Evolutionary conservation across 2,329 filamentous ascomycete genomes (phyloP).

Genomic region (Aspergillus cejpii): DNA sequence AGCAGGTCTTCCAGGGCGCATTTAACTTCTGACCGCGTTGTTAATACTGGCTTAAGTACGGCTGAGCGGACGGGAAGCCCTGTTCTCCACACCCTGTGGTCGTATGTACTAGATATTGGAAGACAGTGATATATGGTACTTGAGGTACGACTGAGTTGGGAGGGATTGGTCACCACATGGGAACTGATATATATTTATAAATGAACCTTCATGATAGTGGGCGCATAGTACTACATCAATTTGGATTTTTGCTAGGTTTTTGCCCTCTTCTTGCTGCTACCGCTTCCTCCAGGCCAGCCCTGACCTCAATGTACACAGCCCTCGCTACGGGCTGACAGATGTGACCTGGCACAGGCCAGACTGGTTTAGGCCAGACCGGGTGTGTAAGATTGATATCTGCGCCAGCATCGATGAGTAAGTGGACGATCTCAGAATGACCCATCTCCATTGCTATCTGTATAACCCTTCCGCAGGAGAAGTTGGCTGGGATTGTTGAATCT

Average conservation of each 20-base stretch:
- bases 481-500: slow-evolving; percentile 10
- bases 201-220: background rate
- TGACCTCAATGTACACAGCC: slow-evolving; percentile 4
- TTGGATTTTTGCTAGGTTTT: background rate
- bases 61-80: no score
- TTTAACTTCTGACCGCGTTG: no score
- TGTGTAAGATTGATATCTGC: slow-evolving; percentile 3
- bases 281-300: background rate
- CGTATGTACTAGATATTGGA: no score
- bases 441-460: slow-evolving; percentile 16
- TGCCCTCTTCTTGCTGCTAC: background rate
- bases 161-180: background rate
- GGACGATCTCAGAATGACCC: slow-evolving; percentile 1
- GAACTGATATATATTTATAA: background rate
- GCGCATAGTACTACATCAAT: background rate
- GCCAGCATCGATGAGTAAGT: background rate
- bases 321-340: slow-evolving; percentile 3
- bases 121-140: no score
- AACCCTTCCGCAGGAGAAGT: slow-evolving; percentile 13
- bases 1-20: no score
- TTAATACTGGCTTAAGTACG: no score
- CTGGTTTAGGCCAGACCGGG: background rate
- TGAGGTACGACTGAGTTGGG: no score
- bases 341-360: slow-evolving; percentile 1
- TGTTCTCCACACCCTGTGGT: no score